Percentiles rank a stretch among this genome's conserved stretches.
phyloP scores from a whole-genome alignment of 208 protist species.

The Angomonas desouzai region DNA sequence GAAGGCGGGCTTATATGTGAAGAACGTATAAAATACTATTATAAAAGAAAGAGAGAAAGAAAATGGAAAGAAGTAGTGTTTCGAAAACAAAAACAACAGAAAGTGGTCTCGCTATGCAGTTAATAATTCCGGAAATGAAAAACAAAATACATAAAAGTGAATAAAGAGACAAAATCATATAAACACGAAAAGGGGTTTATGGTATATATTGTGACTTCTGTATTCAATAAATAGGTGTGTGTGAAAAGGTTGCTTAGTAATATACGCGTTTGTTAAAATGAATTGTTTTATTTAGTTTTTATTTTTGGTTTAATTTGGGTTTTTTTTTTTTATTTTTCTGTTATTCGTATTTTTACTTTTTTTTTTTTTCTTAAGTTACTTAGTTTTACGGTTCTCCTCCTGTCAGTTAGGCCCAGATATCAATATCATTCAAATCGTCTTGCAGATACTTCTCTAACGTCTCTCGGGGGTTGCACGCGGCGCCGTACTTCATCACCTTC shows the following conservation, averaged over 20 bases:
- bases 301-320: conserved; percentile 4
- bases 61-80: not conserved
- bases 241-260: not conserved
- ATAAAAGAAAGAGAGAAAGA: conserved; percentile 6
- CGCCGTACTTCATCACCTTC: conserved; percentile 84
- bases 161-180: conserved; percentile 7
- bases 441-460: conserved; percentile 80
- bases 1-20: too few species aligned
- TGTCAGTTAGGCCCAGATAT: conserved; percentile 86
- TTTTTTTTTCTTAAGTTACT: conserved; percentile 7
- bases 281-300: not conserved
- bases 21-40: not conserved
- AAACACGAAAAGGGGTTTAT: not conserved
- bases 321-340: conserved; percentile 2
- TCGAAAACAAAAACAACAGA: too few species aligned
- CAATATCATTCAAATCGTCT: conserved; percentile 81
- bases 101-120: too few species aligned
- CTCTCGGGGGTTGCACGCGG: conserved; percentile 75
- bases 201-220: not conserved
- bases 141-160: conserved; percentile 11
- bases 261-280: conserved; percentile 9
- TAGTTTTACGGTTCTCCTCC: too few species aligned
- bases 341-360: not conserved
- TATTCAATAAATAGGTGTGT: not conserved
- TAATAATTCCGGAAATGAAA: not conserved